Conservation (phyloP, 768 basidiomycete genomes). For the Asterophora lycoperdoides region DNA sequence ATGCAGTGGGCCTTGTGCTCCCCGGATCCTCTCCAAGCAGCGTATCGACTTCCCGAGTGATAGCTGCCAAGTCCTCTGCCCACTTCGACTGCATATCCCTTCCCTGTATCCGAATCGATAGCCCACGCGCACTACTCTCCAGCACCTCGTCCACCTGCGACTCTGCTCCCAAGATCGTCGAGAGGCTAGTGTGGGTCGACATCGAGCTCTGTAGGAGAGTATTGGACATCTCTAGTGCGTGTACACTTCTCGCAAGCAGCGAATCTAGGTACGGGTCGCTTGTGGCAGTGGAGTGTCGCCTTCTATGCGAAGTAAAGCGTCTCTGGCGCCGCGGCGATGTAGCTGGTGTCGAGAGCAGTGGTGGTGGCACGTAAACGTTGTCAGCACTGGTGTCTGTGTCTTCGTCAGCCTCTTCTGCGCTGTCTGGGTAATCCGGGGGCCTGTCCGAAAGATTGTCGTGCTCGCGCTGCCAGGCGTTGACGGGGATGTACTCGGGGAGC, state of each 20-base stretch:
- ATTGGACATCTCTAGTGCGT: slow-evolving; percentile 85
- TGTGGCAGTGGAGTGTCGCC: slow-evolving; percentile 20
- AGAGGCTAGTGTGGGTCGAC: slow-evolving; percentile 55
- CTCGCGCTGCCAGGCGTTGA: slow-evolving; percentile 11
- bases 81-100: slow-evolving; percentile 48
- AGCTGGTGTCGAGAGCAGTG: slow-evolving; percentile 27
- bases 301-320: slow-evolving; percentile 18
- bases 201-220: slow-evolving; percentile 72
- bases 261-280: slow-evolving; percentile 66
- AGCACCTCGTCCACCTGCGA: slow-evolving; percentile 41
- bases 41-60: slow-evolving; percentile 57
- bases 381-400: slow-evolving; percentile 45
- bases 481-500: slow-evolving; percentile 57
- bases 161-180: slow-evolving; percentile 46
- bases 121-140: slow-evolving; percentile 45
- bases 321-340: slow-evolving; percentile 32
- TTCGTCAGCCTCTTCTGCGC: slow-evolving; percentile 72
- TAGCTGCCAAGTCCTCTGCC: slow-evolving; percentile 66
- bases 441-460: slow-evolving; percentile 21
- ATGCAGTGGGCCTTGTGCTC: neutral
- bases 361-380: slow-evolving; percentile 23
- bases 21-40: slow-evolving; percentile 37
- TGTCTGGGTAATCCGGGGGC: slow-evolving; percentile 51
- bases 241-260: slow-evolving; percentile 76
- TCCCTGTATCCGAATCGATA: slow-evolving; percentile 48